These are phyloP conservation scores for Aspergillus cristatus DNA, from an alignment of 495 filamentous ascomycete species.

Conservation along the genomic window DNA sequence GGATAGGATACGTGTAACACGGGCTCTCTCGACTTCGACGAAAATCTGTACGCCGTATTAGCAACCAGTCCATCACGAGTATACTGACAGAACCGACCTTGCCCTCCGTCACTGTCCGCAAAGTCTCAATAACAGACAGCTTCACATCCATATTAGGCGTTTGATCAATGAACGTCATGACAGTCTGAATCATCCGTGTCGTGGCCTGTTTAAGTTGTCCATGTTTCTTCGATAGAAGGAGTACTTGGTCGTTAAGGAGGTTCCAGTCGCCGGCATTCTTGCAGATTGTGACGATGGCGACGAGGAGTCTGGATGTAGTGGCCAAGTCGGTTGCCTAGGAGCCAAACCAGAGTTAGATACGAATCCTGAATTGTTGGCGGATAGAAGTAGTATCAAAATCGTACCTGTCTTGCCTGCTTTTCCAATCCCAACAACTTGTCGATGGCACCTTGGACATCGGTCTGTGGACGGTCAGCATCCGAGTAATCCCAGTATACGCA, in stretches of 20 bases:
- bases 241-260: slow-evolving; percentile 89
- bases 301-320: slow-evolving; percentile 79
- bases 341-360: neutral
- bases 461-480: slow-evolving; percentile 36
- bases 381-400: slow-evolving; percentile 4
- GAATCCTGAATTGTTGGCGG: neutral
- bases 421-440: slow-evolving; percentile 87
- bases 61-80: neutral
- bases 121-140: slow-evolving; percentile 83
- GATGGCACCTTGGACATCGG: slow-evolving; percentile 72
- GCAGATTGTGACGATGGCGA: slow-evolving; percentile 85
- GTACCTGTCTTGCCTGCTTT: slow-evolving; percentile 93
- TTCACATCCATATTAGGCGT: slow-evolving; percentile 75
- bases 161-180: slow-evolving; percentile 84
- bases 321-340: slow-evolving; percentile 83
- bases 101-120: slow-evolving; percentile 94
- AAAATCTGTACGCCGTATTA: slow-evolving; percentile 58
- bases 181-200: slow-evolving; percentile 96
- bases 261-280: slow-evolving; percentile 88
- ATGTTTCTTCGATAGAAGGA: slow-evolving; percentile 97
- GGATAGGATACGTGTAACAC: slow-evolving; percentile 87
- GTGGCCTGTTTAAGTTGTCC: slow-evolving; percentile 97
- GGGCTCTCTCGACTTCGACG: slow-evolving; percentile 94
- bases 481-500: neutral
- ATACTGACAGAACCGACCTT: slow-evolving; percentile 48